A percentile compares a stretch with the other conserved stretches of the same genome.
These are phyloP conservation scores for Eimeria zaria DNA, from an alignment of 169 alveolate species.

Conservation along the genomic window DNA sequence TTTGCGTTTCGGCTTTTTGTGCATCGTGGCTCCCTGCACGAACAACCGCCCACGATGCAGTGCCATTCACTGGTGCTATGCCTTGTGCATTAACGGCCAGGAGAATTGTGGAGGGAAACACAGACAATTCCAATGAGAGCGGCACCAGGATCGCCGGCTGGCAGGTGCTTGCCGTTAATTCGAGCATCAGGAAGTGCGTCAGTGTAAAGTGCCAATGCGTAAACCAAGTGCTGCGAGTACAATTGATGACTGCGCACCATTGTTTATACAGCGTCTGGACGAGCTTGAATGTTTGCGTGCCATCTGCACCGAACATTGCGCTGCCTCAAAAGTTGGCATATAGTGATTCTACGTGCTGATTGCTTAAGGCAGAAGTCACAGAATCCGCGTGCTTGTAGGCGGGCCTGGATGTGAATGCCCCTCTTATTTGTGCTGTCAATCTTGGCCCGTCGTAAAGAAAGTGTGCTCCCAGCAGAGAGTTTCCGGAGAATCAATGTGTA, in stretches of 20 bases:
- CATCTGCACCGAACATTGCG: background rate
- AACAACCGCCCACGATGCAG: no score
- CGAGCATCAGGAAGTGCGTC: background rate
- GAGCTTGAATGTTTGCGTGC: background rate
- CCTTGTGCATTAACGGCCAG: no score
- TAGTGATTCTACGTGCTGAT: background rate
- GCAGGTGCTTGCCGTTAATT: background rate
- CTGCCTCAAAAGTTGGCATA: background rate
- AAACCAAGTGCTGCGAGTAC: background rate
- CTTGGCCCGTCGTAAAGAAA: no score
- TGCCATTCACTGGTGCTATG: no score
- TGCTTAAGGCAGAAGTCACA: background rate
- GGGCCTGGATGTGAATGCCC: no score
- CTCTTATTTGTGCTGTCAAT: no score
- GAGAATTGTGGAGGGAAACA: no score
- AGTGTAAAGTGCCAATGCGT: background rate
- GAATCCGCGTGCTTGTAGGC: no score
- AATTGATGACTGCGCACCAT: background rate
- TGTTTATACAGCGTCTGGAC: background rate
- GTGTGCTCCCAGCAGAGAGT: no score
- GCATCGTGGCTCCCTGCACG: no score
- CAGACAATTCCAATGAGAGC: background rate
- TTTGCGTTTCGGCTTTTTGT: no score
- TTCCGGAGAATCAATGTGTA: no score
- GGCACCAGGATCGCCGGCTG: background rate